A percentile compares a stretch with the other conserved stretches of the same genome.
Conservation (phyloP, 2,329 filamentous ascomycete species). For the Trichocomaceae sp. region DNA sequence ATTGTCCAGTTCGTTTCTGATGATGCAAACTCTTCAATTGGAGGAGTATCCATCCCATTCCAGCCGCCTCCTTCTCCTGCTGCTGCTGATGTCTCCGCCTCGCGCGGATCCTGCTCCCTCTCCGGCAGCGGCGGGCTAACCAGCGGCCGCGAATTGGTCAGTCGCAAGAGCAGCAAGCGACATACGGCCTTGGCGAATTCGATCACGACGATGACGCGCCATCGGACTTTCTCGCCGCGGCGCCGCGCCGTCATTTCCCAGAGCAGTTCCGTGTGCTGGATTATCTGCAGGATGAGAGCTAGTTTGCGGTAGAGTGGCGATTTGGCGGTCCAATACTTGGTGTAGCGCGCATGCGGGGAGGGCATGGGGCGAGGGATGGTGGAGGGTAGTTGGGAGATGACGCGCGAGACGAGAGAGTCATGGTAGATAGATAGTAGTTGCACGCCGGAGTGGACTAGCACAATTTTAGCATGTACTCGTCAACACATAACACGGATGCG, state of each 20-base stretch:
- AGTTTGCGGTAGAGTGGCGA: constrained; percentile 70
- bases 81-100: constrained; percentile 39
- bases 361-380: constrained; percentile 46
- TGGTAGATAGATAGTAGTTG: constrained; percentile 90
- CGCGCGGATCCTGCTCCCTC: constrained; percentile 66
- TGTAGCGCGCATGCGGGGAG: constrained; percentile 57
- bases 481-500: no score
- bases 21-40: constrained; percentile 31
- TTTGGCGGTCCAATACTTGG: constrained; percentile 55
- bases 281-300: constrained; percentile 76
- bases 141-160: constrained; percentile 76
- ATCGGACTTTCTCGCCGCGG: constrained; percentile 68
- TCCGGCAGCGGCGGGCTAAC: constrained; percentile 80
- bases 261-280: constrained; percentile 91
- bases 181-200: constrained; percentile 84
- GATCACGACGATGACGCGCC: constrained; percentile 78
- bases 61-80: constrained; percentile 26
- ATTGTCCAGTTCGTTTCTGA: constrained; percentile 66
- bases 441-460: constrained; percentile 69
- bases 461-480: not conserved
- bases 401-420: constrained; percentile 71
- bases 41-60: constrained; percentile 43
- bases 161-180: constrained; percentile 67
- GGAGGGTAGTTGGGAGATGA: constrained; percentile 50
- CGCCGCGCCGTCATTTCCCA: constrained; percentile 96